Evolutionary conservation across 257 asterid genomes (phyloP).

Genomic region (Solanum corneliomulleri): DNA sequence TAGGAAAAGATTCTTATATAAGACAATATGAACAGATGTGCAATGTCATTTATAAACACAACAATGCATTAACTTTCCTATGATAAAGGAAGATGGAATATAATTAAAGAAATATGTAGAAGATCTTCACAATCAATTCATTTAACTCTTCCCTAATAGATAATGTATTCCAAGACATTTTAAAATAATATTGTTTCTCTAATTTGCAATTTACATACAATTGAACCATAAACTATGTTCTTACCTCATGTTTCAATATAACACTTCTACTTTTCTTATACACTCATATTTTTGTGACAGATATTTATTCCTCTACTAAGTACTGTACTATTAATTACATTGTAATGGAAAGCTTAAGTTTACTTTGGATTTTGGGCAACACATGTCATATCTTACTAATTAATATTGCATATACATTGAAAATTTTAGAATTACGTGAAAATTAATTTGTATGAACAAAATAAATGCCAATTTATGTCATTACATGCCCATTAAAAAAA

Average conservation of each 20-base stretch:
- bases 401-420: background rate
- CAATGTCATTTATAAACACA: background rate
- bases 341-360: background rate
- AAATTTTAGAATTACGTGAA: background rate
- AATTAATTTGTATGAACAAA: background rate
- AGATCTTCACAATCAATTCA: background rate
- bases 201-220: background rate
- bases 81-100: background rate
- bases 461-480: background rate
- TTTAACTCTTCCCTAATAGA: background rate
- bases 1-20: background rate
- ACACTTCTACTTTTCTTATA: background rate
- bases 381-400: background rate
- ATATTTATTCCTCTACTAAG: background rate
- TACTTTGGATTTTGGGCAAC: background rate
- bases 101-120: background rate
- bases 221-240: background rate
- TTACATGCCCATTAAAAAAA: background rate
- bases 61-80: background rate
- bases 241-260: background rate
- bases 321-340: background rate
- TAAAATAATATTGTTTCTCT: background rate
- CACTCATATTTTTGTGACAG: background rate
- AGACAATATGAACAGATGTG: background rate
- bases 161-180: background rate